These are phyloP conservation scores for Botryotinia narcissicola DNA, from an alignment of 2,329 filamentous ascomycete genomes.

Conservation along the genomic window DNA sequence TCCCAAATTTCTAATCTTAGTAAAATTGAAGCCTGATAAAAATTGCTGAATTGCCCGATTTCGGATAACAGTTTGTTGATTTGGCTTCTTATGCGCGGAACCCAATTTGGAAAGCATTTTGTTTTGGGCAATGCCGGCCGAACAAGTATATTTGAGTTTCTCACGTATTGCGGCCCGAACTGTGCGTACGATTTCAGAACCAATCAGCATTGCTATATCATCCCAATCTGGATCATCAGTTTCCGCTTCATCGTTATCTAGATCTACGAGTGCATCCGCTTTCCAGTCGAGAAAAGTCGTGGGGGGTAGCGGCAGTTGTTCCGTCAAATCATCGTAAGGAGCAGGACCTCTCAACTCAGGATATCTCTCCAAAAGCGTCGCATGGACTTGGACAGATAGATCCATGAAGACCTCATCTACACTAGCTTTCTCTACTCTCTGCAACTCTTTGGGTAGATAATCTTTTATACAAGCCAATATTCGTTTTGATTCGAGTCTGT, in stretches of 20 bases:
- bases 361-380: conserved; percentile 70
- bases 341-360: conserved; percentile 66
- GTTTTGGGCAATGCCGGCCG: conserved; percentile 82
- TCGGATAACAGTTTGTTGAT: conserved; percentile 89
- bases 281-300: conserved; percentile 78
- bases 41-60: conserved; percentile 80
- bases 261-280: conserved; percentile 75
- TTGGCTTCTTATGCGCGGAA: conserved; percentile 88
- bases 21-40: conserved; percentile 82
- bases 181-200: conserved; percentile 80
- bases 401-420: conserved; percentile 97
- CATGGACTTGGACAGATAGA: conserved; percentile 79
- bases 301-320: conserved; percentile 69
- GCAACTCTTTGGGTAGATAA: conserved; percentile 60
- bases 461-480: conserved; percentile 80
- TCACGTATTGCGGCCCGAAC: conserved; percentile 68
- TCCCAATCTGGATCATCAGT: conserved; percentile 91
- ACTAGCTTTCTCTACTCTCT: conserved; percentile 86
- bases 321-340: conserved; percentile 71
- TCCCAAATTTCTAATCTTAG: conserved; percentile 91
- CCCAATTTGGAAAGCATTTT: conserved; percentile 96
- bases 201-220: conserved; percentile 82
- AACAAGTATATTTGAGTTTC: conserved; percentile 82
- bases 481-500: conserved; percentile 77
- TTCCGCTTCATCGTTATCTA: conserved; percentile 71